phyloP scores from a whole-genome alignment of 2,329 filamentous ascomycete genomes.

The Colletotrichum orchidophilum region DNA sequence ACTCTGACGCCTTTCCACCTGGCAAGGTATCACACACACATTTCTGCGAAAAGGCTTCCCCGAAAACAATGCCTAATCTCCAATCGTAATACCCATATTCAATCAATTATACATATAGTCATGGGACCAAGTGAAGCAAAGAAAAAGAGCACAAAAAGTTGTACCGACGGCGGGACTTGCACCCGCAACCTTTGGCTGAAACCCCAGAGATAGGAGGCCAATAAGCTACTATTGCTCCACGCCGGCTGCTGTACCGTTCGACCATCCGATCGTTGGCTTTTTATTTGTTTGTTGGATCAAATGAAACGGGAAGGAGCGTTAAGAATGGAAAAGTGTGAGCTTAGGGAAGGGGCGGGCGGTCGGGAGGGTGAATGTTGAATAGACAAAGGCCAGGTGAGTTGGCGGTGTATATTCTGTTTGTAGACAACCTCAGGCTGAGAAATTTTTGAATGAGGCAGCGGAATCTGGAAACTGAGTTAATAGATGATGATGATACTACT shows the following conservation, averaged over 20 bases:
- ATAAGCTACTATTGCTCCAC: slow-evolving; percentile 35
- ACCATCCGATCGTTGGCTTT: slow-evolving; percentile 8
- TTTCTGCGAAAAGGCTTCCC: no score
- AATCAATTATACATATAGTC: no score
- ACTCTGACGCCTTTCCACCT: no score
- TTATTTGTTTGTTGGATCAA: slow-evolving; percentile 8
- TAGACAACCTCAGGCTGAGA: not conserved
- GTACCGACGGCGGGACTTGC: slow-evolving; percentile 31
- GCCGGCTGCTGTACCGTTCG: slow-evolving; percentile 23
- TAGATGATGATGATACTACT: no score
- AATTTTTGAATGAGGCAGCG: not conserved
- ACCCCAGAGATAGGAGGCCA: slow-evolving; percentile 22
- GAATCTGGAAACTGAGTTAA: no score
- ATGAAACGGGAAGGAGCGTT: not conserved
- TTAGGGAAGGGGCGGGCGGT: not conserved
- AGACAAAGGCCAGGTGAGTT: no score
- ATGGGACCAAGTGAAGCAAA: no score
- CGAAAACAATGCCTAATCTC: no score
- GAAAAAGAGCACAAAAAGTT: not conserved
- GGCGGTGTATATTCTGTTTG: not conserved
- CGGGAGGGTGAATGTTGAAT: not conserved
- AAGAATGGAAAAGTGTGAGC: slow-evolving; percentile 1
- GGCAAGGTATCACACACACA: no score
- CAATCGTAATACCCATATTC: no score
- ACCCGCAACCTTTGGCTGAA: slow-evolving; percentile 33